These are phyloP conservation scores for Misopates orontium DNA, from an alignment of 257 asterid species.

Conservation along the genomic window DNA sequence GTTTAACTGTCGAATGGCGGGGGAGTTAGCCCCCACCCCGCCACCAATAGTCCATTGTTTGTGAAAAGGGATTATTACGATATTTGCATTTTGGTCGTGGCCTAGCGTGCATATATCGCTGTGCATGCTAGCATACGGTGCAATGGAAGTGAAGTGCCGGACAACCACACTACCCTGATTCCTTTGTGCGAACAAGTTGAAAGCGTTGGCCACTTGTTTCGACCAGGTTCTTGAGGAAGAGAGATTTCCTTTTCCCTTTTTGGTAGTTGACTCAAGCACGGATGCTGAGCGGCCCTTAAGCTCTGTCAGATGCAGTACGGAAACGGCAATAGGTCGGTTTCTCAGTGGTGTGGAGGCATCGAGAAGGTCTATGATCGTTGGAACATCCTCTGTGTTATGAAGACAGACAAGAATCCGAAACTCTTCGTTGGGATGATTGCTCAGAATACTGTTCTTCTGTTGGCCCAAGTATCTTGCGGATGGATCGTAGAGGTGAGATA, in stretches of 20 bases:
- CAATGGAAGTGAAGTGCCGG: conserved; percentile 56
- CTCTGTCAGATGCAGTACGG: conserved; percentile 52
- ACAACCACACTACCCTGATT: conserved; percentile 24
- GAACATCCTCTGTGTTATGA: conserved; percentile 50
- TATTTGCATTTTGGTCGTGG: conserved; percentile 39
- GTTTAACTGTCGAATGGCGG: conserved; percentile 47
- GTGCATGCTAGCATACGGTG: conserved; percentile 69
- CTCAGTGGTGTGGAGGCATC: conserved; percentile 44
- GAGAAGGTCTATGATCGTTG: conserved; percentile 49
- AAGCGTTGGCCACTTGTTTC: conserved; percentile 45
- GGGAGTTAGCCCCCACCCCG: conserved; percentile 30
- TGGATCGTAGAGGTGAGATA: conserved; percentile 54
- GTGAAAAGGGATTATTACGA: conserved; percentile 59
- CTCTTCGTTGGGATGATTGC: conserved; percentile 39
- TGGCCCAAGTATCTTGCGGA: conserved; percentile 43
- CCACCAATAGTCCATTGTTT: conserved; percentile 56
- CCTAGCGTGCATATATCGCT: conserved; percentile 61
- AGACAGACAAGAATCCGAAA: conserved; percentile 51
- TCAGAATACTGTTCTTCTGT: conserved; percentile 38
- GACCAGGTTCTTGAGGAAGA: conserved; percentile 39
- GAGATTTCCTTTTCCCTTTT: conserved; percentile 26
- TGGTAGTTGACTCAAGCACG: conserved; percentile 36
- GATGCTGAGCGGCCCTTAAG: conserved; percentile 59
- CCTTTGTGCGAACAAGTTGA: conserved; percentile 35
- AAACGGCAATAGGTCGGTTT: conserved; percentile 37